Evolutionary conservation across 2,329 filamentous ascomycete species (phyloP).

Genomic region (Coniochaeta sp.): DNA sequence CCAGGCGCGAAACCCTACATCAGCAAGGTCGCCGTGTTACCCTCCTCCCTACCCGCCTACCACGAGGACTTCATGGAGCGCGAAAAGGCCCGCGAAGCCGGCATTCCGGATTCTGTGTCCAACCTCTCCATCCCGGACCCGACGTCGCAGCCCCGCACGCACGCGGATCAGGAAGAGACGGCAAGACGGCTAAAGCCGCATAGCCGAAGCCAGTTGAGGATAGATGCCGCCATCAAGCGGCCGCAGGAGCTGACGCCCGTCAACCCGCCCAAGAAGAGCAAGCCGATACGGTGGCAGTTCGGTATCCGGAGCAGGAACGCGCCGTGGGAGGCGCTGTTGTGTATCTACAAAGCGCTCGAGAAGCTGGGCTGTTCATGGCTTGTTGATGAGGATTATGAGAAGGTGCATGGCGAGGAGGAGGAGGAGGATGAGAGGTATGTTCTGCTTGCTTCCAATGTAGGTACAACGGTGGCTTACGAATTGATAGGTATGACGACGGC

Average conservation of each 20-base stretch:
- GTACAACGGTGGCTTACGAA: neutral
- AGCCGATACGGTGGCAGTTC: conserved; percentile 93
- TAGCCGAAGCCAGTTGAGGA: conserved; percentile 60
- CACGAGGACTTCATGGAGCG: conserved; percentile 87
- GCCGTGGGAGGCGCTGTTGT: conserved; percentile 88
- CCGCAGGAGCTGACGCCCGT: conserved; percentile 59
- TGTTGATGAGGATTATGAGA: conserved; percentile 52
- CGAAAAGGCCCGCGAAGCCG: conserved; percentile 43
- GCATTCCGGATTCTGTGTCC: conserved; percentile 34
- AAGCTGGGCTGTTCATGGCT: conserved; percentile 90
- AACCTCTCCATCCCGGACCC: conserved; percentile 41
- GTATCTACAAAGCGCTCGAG: conserved; percentile 85
- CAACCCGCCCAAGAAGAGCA: conserved; percentile 60
- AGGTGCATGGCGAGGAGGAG: conserved; percentile 32
- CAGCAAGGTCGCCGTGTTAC: conserved; percentile 86
- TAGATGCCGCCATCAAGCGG: conserved; percentile 56
- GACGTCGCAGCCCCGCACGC: conserved; percentile 44
- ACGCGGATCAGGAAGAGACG: conserved; percentile 75
- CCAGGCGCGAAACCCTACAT: conserved; percentile 52
- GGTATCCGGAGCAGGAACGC: conserved; percentile 92
- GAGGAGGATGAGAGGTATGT: conserved; percentile 33
- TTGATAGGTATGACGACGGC: conserved; percentile 20
- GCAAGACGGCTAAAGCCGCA: conserved; percentile 80
- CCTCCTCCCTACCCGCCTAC: conserved; percentile 83
- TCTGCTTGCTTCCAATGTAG: conserved; percentile 8